These are phyloP conservation scores for Penicillium verhagenii DNA, from an alignment of 495 filamentous ascomycete genomes.

Conservation along the genomic window DNA sequence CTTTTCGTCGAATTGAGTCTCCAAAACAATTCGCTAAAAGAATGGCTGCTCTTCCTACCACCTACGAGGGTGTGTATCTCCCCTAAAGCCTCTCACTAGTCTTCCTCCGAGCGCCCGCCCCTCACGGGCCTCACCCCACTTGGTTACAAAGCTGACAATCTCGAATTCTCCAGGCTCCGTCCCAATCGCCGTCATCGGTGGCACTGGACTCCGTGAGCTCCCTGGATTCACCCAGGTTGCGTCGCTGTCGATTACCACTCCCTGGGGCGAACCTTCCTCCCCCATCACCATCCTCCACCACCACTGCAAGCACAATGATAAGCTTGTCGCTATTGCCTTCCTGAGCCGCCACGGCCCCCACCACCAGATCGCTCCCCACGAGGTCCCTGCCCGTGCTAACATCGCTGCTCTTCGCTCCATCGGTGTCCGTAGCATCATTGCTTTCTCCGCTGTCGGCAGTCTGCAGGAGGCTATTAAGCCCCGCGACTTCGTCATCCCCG, in stretches of 20 bases:
- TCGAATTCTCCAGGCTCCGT: slow-evolving; percentile 59
- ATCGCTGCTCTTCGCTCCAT: slow-evolving; percentile 88
- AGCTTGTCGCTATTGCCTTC: slow-evolving; percentile 79
- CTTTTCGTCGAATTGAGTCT: slow-evolving; percentile 36
- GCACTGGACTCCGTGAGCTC: slow-evolving; percentile 79
- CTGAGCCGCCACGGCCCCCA: slow-evolving; percentile 85
- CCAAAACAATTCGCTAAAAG: slow-evolving; percentile 37
- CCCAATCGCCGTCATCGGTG: slow-evolving; percentile 93
- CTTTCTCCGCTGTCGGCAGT: slow-evolving; percentile 93
- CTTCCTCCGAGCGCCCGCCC: slow-evolving; percentile 9
- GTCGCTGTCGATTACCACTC: slow-evolving; percentile 66
- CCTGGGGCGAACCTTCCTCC: slow-evolving; percentile 91
- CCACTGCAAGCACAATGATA: slow-evolving; percentile 54
- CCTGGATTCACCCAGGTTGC: slow-evolving; percentile 79
- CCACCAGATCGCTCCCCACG: slow-evolving; percentile 89
- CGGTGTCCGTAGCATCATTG: slow-evolving; percentile 85
- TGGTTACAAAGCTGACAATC: slow-evolving; percentile 11
- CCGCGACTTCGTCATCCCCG: slow-evolving; percentile 92
- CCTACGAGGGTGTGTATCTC: slow-evolving; percentile 48
- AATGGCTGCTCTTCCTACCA: slow-evolving; percentile 57
- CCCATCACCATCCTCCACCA: slow-evolving; percentile 90
- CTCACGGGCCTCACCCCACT: slow-evolving; percentile 24
- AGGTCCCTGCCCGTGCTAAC: slow-evolving; percentile 89
- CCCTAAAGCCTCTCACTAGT: background rate
- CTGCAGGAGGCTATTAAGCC: slow-evolving; percentile 89